These are phyloP conservation scores for Entonaema liquescens DNA, from an alignment of 495 filamentous ascomycete species.

Conservation along the genomic window DNA sequence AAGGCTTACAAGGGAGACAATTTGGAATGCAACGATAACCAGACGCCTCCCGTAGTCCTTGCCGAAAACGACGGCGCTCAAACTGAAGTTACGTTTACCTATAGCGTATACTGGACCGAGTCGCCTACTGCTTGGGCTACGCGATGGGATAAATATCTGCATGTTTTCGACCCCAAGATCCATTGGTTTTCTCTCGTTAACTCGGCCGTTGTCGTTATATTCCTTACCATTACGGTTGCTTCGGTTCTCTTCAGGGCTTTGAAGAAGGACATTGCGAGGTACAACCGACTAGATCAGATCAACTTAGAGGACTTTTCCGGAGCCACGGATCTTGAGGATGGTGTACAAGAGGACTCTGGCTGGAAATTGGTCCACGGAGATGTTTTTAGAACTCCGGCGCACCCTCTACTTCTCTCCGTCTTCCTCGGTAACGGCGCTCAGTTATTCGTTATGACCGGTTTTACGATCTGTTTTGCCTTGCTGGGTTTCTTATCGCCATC, in stretches of 20 bases:
- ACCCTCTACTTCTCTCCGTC: conserved; percentile 83
- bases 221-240: conserved; percentile 88
- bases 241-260: conserved; percentile 88
- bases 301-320: conserved; percentile 84
- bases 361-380: conserved; percentile 99
- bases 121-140: conserved; percentile 91
- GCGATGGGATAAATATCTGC: conserved; percentile 96
- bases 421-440: conserved; percentile 94
- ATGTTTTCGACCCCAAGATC: conserved; percentile 94
- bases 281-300: conserved; percentile 90
- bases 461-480: conserved; percentile 91
- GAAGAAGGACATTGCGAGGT: conserved; percentile 92
- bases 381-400: conserved; percentile 88
- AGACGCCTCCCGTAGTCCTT: conserved; percentile 63
- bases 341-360: conserved; percentile 95
- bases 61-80: conserved; percentile 59
- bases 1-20: conserved; percentile 65
- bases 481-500: conserved; percentile 94
- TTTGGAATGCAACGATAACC: conserved; percentile 68
- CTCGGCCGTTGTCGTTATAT: conserved; percentile 90
- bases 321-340: conserved; percentile 82
- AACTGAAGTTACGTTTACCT: conserved; percentile 81
- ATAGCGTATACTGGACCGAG: conserved; percentile 84
- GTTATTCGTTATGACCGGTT: conserved; percentile 96
- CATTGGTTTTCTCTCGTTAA: conserved; percentile 98